Base-by-base conservation (phyloP, 768 basidiomycete species). In the Suillus alpinus region DNA sequence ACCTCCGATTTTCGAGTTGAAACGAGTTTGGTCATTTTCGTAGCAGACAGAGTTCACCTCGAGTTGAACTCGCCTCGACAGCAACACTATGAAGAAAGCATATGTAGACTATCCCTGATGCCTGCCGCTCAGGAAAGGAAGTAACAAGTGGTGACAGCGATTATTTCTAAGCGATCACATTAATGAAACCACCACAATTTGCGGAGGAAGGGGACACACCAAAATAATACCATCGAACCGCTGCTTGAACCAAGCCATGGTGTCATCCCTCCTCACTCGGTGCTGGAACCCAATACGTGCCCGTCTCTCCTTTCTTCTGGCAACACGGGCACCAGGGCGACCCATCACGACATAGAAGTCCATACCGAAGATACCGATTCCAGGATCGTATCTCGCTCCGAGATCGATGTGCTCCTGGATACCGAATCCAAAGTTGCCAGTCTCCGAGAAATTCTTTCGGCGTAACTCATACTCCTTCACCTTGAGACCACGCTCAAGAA, bases 401-500 rank as follows among this genome's bases (percentile, higher is more conserved):
- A 99, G 82, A 78, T 99, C 96, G 78, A 99, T 99, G 80, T 99
- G 96, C 82, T 97, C 94, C 81, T 96, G 94, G 74, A 97, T 92
- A 75, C 95, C 96, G 79, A 98, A 99, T 68, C 96, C 96, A 75
- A 99, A 99, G 90, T 98, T 98, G 62, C 96, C 96, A 62, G 94
- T 97, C 78, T 94, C 94, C 67, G 94, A 96, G 81, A 97, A 98
- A 88, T 98, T 98, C 77, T 85, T 87, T 78, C 94, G 92, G 73
- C 88, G 86, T 77, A 99, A 81, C 81, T 99, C 97, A 84, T 99
- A 98, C 81, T 99, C 97, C 86, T 99, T 99, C 73, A 98, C 97
- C 79, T 98, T 99, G 77, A 99, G 84, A 50, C 95, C 96, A 69
- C 96, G 93, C 83, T 99, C 96, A 69, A 99, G 83, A 75, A 98